Conservation (phyloP, 148 eudicot genomes). For the Limonium bicolor region DNA sequence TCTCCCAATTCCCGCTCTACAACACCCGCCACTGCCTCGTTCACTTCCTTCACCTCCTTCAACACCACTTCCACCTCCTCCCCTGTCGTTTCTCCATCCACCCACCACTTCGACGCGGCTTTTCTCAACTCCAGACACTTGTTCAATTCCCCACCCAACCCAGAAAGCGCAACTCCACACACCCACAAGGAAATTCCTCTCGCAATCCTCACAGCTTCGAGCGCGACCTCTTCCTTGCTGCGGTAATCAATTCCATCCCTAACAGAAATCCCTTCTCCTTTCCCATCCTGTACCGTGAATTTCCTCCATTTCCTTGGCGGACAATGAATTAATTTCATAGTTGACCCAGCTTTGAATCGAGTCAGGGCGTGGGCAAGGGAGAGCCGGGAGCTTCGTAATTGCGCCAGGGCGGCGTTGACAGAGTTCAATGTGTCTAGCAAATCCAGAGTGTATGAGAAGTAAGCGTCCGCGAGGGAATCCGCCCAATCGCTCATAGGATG, state of each 20-base stretch:
- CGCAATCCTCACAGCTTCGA: constrained; percentile 29
- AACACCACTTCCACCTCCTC: constrained; percentile 3
- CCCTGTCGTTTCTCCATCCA: constrained; percentile 11
- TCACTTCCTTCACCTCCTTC: constrained; percentile 36
- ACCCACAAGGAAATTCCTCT: constrained; percentile 23
- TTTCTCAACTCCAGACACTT: not conserved
- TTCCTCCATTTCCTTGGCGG: constrained; percentile 4
- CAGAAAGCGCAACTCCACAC: constrained; percentile 24
- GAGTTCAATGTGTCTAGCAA: constrained; percentile 37
- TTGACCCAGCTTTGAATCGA: constrained; percentile 3
- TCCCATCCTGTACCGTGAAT: not conserved
- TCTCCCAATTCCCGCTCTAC: not conserved
- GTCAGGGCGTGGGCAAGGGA: constrained; percentile 25
- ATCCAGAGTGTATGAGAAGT: constrained; percentile 28
- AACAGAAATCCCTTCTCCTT: not conserved
- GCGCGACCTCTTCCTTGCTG: constrained; percentile 21
- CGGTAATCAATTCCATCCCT: not conserved
- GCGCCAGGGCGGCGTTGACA: constrained; percentile 29
- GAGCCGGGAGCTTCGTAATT: constrained; percentile 26
- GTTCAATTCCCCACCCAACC: constrained; percentile 17
- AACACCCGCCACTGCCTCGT: constrained; percentile 10
- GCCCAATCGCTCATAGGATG: constrained; percentile 48
- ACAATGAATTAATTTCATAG: constrained; percentile 9
- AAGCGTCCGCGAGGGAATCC: constrained; percentile 20
- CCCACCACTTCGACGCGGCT: constrained; percentile 4